phyloP scores from a whole-genome alignment of 2,329 filamentous ascomycete genomes.

The Ilyonectria destructans region DNA sequence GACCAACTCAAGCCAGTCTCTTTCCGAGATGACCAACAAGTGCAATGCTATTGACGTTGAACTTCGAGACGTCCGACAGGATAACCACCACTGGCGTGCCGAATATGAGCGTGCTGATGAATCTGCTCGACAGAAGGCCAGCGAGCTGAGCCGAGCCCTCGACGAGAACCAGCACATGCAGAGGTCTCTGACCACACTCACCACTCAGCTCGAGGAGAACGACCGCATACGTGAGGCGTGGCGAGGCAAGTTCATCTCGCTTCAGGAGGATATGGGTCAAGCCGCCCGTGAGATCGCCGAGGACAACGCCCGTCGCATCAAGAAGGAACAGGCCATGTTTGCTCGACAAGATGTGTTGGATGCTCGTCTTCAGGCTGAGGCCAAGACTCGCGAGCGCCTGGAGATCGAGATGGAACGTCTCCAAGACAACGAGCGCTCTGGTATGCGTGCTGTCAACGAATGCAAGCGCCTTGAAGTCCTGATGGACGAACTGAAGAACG shows the following conservation, averaged over 20 bases:
- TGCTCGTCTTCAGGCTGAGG: conserved; percentile 82
- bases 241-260: conserved; percentile 85
- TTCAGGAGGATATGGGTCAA: conserved; percentile 89
- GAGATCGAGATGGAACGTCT: conserved; percentile 78
- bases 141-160: conserved; percentile 64
- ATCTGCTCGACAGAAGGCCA: conserved; percentile 63
- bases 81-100: conserved; percentile 73
- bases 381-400: conserved; percentile 77
- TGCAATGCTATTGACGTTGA: conserved; percentile 69
- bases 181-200: conserved; percentile 81
- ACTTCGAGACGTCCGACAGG: conserved; percentile 69
- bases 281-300: conserved; percentile 86
- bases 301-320: conserved; percentile 85
- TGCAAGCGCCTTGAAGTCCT: conserved; percentile 73
- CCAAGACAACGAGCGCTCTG: conserved; percentile 75
- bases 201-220: conserved; percentile 87
- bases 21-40: conserved; percentile 71
- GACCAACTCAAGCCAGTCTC: conserved; percentile 68
- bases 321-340: conserved; percentile 84
- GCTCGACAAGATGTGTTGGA: conserved; percentile 87
- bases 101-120: conserved; percentile 75
- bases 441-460: conserved; percentile 76
- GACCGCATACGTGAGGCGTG: conserved; percentile 87
- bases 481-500: conserved; percentile 72
- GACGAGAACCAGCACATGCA: conserved; percentile 82